Conservation (phyloP, 2,329 filamentous ascomycete species). For the Chaetomium globosum region DNA sequence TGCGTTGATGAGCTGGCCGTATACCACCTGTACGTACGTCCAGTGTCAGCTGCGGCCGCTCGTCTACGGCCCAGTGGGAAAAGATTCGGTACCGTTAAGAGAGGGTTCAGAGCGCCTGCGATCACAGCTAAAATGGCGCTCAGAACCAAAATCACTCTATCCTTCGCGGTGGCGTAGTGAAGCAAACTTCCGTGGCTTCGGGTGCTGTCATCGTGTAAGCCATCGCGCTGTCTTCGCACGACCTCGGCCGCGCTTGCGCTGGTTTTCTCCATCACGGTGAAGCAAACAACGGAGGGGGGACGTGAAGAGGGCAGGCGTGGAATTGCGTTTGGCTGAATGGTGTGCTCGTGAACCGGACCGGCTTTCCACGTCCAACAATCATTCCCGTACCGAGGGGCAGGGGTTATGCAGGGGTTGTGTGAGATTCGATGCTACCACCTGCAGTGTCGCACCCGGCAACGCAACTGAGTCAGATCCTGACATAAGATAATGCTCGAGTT, state of each 20-base stretch:
- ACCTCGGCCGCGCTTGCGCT: neutral
- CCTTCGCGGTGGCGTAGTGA: neutral
- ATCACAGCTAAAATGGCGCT: neutral
- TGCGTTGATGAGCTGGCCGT: constrained; percentile 4
- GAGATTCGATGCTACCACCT: no score
- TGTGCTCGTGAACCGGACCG: no score
- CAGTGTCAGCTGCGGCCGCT: no score
- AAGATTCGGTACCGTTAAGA: neutral
- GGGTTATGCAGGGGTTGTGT: no score
- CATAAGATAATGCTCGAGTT: no score
- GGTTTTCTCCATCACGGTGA: neutral
- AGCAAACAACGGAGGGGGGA: neutral
- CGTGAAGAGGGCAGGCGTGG: neutral
- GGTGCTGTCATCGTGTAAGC: neutral
- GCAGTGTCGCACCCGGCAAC: no score
- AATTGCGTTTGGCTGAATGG: no score
- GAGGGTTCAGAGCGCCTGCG: constrained; percentile 1
- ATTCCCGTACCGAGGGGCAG: no score
- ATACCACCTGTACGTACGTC: neutral
- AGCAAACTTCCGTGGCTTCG: neutral
- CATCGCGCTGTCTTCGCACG: neutral
- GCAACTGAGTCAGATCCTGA: no score
- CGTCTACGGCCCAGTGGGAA: neutral
- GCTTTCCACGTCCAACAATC: no score
- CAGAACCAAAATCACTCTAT: neutral